Evolutionary conservation across 768 basidiomycete species (phyloP).

Genomic region (Lentinula lateritia): DNA sequence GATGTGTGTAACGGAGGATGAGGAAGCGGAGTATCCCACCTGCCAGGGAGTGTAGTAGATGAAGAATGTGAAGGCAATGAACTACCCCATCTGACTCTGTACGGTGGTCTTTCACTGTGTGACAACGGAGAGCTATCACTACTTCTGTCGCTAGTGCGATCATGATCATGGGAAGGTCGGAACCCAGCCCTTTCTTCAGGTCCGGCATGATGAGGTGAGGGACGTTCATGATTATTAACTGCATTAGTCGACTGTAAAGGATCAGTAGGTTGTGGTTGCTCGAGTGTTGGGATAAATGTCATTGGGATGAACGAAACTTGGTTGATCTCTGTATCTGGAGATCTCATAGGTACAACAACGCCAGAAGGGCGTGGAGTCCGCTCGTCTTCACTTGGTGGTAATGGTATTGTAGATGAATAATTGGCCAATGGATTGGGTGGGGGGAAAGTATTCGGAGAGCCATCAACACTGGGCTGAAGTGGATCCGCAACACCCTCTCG

Average conservation of each 20-base stretch:
- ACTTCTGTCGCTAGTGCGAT: background rate
- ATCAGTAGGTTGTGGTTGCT: background rate
- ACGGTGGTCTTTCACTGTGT: background rate
- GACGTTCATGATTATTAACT: background rate
- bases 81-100: background rate
- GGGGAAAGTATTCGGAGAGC: background rate
- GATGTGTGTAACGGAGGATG: background rate
- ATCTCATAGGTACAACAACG: background rate
- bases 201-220: background rate
- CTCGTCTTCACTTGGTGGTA: background rate
- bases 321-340: background rate
- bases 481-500: background rate
- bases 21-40: background rate
- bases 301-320: background rate
- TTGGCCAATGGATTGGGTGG: background rate
- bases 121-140: background rate
- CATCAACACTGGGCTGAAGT: background rate
- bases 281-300: background rate
- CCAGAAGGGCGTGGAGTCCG: background rate
- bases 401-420: background rate
- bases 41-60: background rate
- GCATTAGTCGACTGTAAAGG: background rate
- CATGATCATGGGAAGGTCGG: background rate
- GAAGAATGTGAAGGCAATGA: too few relatives aligned
- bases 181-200: background rate